Evolutionary conservation across 805 yeast species (phyloP).

Genomic region (Candida broadrunensis): DNA sequence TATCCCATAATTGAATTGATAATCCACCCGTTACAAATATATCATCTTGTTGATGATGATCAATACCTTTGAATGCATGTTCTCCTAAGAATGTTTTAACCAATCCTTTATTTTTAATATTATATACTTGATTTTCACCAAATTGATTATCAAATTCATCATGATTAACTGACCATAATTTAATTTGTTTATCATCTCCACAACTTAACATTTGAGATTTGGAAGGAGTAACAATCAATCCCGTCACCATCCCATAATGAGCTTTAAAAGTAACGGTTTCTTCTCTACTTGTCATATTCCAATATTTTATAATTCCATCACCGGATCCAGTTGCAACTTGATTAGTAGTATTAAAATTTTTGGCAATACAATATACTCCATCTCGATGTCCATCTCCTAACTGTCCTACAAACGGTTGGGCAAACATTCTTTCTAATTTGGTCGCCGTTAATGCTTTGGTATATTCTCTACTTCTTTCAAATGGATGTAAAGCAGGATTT

Average conservation of each 20-base stretch:
- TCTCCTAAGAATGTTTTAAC: conserved; percentile 80
- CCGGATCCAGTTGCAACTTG: conserved; percentile 90
- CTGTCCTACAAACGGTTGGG: conserved; percentile 95
- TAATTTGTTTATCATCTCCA: conserved; percentile 86
- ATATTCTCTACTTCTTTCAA: conserved; percentile 95
- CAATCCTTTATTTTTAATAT: conserved; percentile 47
- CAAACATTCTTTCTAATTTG: conserved; percentile 93
- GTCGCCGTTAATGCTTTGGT: conserved; percentile 94
- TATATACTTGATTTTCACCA: conserved; percentile 30
- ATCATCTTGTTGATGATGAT: conserved; percentile 74
- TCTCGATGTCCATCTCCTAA: conserved; percentile 93
- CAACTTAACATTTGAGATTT: conserved; percentile 67
- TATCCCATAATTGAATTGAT: conserved; percentile 88
- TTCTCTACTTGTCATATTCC: conserved; percentile 82
- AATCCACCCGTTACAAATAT: conserved; percentile 92
- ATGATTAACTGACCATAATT: conserved; percentile 77
- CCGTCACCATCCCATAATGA: conserved; percentile 87
- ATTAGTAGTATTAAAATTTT: conserved; percentile 65
- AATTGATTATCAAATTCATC: conserved; percentile 45
- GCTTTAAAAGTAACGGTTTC: conserved; percentile 80
- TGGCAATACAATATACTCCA: conserved; percentile 86
- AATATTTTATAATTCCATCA: conserved; percentile 90
- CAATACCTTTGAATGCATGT: conserved; percentile 79
- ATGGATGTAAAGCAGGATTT: conserved; percentile 93
- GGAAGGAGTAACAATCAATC: conserved; percentile 66